Percentiles rank a stretch among this genome's conserved stretches.
Conservation (phyloP, 179 eudicot genomes). For the Camellia oleifera region DNA sequence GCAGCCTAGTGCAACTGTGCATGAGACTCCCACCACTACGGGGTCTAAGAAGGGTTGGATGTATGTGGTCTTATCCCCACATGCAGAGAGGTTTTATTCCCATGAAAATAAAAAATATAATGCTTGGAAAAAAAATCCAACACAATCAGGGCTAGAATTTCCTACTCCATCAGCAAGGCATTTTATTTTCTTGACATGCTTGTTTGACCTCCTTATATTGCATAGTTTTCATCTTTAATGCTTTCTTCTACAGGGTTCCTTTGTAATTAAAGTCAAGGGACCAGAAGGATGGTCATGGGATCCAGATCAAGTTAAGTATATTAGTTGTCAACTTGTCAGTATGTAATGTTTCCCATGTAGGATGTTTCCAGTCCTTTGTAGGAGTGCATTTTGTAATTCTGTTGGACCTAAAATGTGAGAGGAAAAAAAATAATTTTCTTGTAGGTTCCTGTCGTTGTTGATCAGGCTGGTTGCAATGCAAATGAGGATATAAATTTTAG, state of each 20-base stretch:
- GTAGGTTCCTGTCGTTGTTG: constrained; percentile 82
- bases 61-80: too few relatives aligned
- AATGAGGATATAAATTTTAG: constrained; percentile 93
- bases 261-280: constrained; percentile 82
- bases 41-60: too few relatives aligned
- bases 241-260: constrained; percentile 70
- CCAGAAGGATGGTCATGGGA: constrained; percentile 97
- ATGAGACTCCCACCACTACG: too few relatives aligned
- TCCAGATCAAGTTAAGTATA: constrained; percentile 71
- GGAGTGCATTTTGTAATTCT: constrained; percentile 2
- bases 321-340: constrained; percentile 10
- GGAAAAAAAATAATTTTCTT: constrained; percentile 17
- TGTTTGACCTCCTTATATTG: not conserved
- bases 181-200: not conserved
- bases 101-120: too few relatives aligned
- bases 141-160: not conserved
- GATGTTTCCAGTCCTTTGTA: not conserved
- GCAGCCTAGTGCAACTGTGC: too few relatives aligned
- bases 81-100: too few relatives aligned
- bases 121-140: not conserved
- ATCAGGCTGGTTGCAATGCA: constrained; percentile 86
- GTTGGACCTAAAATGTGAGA: not conserved
- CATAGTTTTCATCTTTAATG: not conserved
- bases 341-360: not conserved
- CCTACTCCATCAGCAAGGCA: too few relatives aligned